Conservation (phyloP, 208 protist genomes). For the Vickermania spadyakhi region DNA sequence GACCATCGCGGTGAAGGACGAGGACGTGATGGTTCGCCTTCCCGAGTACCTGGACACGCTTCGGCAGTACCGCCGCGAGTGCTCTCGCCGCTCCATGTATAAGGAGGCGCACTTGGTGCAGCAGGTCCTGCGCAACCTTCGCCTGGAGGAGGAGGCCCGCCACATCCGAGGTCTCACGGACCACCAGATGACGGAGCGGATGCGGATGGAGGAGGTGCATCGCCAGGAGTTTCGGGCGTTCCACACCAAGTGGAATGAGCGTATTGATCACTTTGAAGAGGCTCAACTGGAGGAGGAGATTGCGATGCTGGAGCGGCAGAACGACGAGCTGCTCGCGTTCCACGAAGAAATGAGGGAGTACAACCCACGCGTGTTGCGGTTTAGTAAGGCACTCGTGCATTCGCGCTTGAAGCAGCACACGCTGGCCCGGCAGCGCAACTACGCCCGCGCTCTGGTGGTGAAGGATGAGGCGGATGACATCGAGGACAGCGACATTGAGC, state of each 20-base stretch:
- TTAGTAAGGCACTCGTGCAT: slow-evolving; percentile 70
- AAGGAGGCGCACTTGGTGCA: slow-evolving; percentile 89
- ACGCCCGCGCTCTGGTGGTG: slow-evolving; percentile 64
- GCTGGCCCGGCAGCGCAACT: slow-evolving; percentile 84
- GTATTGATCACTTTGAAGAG: slow-evolving; percentile 85
- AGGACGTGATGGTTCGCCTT: slow-evolving; percentile 22
- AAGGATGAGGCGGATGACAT: slow-evolving; percentile 74
- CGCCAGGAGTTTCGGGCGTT: slow-evolving; percentile 83
- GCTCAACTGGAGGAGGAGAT: slow-evolving; percentile 68
- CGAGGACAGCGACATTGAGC: slow-evolving; percentile 58
- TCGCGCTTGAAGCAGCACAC: slow-evolving; percentile 70
- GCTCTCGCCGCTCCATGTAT: slow-evolving; percentile 77
- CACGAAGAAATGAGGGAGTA: slow-evolving; percentile 58
- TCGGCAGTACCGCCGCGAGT: slow-evolving; percentile 65
- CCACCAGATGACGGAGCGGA: slow-evolving; percentile 82
- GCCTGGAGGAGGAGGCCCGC: slow-evolving; percentile 84
- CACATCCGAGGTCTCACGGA: slow-evolving; percentile 81
- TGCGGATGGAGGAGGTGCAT: slow-evolving; percentile 74
- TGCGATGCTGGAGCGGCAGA: slow-evolving; percentile 82
- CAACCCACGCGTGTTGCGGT: slow-evolving; percentile 40
- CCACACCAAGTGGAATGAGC: slow-evolving; percentile 77
- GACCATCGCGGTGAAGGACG: slow-evolving; percentile 46
- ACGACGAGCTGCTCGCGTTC: slow-evolving; percentile 70
- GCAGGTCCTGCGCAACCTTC: slow-evolving; percentile 79
- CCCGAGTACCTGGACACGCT: slow-evolving; percentile 53